Base-by-base conservation (phyloP, 345 rosid species). In the Corymbia maculata region DNA sequence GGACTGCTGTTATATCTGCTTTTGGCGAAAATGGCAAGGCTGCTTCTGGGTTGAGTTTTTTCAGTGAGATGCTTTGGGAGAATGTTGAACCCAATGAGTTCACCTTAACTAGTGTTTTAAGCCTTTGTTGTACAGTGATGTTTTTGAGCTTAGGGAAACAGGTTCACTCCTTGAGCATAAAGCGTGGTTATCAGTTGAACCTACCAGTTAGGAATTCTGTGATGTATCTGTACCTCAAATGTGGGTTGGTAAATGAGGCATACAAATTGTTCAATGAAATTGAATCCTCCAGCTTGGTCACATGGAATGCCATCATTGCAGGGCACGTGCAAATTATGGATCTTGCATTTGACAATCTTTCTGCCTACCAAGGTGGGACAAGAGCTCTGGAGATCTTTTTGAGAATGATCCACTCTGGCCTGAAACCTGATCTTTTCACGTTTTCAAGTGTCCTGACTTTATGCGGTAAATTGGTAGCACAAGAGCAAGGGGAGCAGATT, bases 281-380 rank as follows among this genome's bases (percentile, higher is more conserved):
- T 89, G 90, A 90, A 85, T 45, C 70, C 57, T 86, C 87, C 82
- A 91, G 92, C 91, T 89, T 93, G 92, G 94, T 95, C 59, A 92
- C 95, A 28, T 93, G 94, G 95, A 95, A 94, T 86, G 92, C 95
- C 28, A 89, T 95, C 90, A 95, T 95, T 14, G 92, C 95, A 28
- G 95, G 95, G 88, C 90, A 92, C 88, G 94, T 92, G 45, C 94
- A 93, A 82, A 91, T 92, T 88, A 92, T 94, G 90, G 92, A 93
- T 86, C 87, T 91, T 47, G 92, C 91, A 22, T 85, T 90, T 79
- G 94, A 92, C 88, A 88, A 92, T 55, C 70, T 92, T 47, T 87
- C 90, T 9, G 94, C 94, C 24, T 88, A 90, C 51, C 80, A 42
- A 79, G 55, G 88, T 45, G 95, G 97, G 86, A 88, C 66, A 16